These are phyloP conservation scores for Keithomyces neogunnii DNA, from an alignment of 2,329 filamentous ascomycete genomes.

Conservation along the genomic window DNA sequence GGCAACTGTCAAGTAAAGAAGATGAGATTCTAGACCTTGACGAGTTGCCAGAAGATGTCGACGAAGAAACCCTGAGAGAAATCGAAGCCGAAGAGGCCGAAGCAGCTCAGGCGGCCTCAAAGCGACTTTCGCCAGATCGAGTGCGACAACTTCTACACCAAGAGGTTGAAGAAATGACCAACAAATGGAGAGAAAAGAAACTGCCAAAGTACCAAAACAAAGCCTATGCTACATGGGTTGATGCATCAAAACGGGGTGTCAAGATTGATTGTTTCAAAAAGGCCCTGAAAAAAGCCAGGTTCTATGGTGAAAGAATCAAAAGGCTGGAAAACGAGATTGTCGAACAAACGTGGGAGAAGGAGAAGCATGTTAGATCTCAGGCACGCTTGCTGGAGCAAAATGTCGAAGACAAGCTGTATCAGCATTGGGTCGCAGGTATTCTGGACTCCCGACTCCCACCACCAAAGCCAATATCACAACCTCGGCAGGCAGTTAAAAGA, in stretches of 20 bases:
- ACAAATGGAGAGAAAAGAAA: slow-evolving; percentile 50
- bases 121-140: slow-evolving; percentile 23
- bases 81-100: slow-evolving; percentile 37
- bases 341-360: slow-evolving; percentile 41
- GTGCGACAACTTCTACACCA: slow-evolving; percentile 45
- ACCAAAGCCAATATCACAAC: slow-evolving; percentile 21
- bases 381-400: slow-evolving; percentile 25
- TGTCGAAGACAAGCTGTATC: slow-evolving; percentile 47
- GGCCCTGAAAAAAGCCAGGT: slow-evolving; percentile 32
- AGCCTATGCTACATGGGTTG: slow-evolving; percentile 54
- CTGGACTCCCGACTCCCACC: slow-evolving; percentile 33
- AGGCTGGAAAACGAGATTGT: slow-evolving; percentile 46
- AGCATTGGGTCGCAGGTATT: slow-evolving; percentile 40
- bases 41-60: slow-evolving; percentile 25
- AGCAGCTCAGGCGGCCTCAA: slow-evolving; percentile 22
- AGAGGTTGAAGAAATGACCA: slow-evolving; percentile 40
- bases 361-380: slow-evolving; percentile 43
- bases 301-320: slow-evolving; percentile 42
- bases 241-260: slow-evolving; percentile 36
- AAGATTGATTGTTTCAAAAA: slow-evolving; percentile 29
- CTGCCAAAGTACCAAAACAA: slow-evolving; percentile 45
- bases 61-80: slow-evolving; percentile 51
- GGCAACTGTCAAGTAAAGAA: slow-evolving; percentile 13
- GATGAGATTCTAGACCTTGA: slow-evolving; percentile 36
- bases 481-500: slow-evolving; percentile 9